Base-by-base conservation (phyloP, 768 basidiomycete species). In the Boletus rufocinnamomeus region DNA sequence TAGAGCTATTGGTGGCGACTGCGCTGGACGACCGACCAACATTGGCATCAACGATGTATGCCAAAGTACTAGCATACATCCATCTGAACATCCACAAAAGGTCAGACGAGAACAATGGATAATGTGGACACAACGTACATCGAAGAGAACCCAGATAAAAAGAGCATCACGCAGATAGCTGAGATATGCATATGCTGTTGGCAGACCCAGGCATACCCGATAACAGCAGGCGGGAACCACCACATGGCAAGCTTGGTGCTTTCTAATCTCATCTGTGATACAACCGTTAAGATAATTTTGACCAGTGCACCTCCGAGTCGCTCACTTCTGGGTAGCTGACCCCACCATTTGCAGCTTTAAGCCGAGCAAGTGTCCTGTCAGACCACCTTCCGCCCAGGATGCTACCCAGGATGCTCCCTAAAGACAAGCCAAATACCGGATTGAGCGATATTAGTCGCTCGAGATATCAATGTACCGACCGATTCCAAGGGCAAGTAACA, bases 1-100 rank as follows among this genome's bases (percentile, higher is more conserved):
- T 88, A 23, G 82, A 82, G 49, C 86, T 86, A 70, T 95, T 95
- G 37, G 81, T 75, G 0, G 93, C 91, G 8, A 85, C 82, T 0
- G 90, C 92, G 2, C 84, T 85, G 0, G 91, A 88, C 0, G 91
- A 91, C 17, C 86, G 82, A 7, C 94, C 94, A 3, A 79, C 78
- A 64, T 95, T 97, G 10, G 92, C 85, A 67, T 97, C 93, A 3
- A 95, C 92, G 35, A 95, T 82, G 68, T 94, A 95, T 0, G 93
- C 88, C 34, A 97, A 75, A 0, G 89, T 87, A 44, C 84, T 86
- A 1, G 86, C 75, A 69, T 90, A 89, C 50, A 86, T 84, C 72
- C 79, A 79, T 68, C 82, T 84, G 16, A 38, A 6, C n/a, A 38
- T 17, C 10, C 9, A 34, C 9, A 0, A n/a, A 41, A n/a, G 10